Evolutionary conservation across 495 filamentous ascomycete genomes (phyloP).

Genomic region (Annulohypoxylon nitens): DNA sequence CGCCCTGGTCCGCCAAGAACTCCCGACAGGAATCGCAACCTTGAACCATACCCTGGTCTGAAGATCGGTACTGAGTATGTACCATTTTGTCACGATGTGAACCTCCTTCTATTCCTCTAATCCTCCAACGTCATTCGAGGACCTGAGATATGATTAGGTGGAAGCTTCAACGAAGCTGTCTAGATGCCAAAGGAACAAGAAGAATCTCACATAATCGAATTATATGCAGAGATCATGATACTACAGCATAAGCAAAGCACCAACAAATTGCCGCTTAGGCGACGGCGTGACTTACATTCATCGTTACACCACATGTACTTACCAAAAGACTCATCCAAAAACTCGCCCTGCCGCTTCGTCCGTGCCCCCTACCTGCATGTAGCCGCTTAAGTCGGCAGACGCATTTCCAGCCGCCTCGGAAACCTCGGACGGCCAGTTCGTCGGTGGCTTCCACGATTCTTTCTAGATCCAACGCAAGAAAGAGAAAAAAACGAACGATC

Average conservation of each 20-base stretch:
- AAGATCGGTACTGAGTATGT: not conserved
- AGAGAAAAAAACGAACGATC: not conserved
- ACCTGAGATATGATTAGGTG: not conserved
- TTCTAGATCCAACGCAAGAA: not conserved
- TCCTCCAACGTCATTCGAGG: not conserved
- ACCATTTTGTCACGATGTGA: not conserved
- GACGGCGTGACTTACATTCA: not conserved
- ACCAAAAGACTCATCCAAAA: not conserved
- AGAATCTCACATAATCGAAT: constrained; percentile 6
- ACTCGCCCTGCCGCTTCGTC: not conserved
- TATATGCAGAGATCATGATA: not conserved
- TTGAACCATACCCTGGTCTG: constrained; percentile 1
- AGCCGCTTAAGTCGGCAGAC: constrained; percentile 3
- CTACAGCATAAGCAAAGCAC: not conserved
- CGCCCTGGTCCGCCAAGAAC: constrained; percentile 28
- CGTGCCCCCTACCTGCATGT: constrained; percentile 1
- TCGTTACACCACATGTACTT: not conserved
- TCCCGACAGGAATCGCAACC: constrained; percentile 10
- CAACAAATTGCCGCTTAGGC: not conserved
- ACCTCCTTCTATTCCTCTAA: not conserved
- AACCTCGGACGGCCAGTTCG: not conserved
- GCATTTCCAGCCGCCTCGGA: constrained; percentile 9
- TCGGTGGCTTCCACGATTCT: not conserved
- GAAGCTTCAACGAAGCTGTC: not conserved
- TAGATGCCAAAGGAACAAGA: not conserved